Evolutionary conservation across 192 early-diverging fungal genomes (phyloP).

Genomic region (Spinellus fusiger): DNA sequence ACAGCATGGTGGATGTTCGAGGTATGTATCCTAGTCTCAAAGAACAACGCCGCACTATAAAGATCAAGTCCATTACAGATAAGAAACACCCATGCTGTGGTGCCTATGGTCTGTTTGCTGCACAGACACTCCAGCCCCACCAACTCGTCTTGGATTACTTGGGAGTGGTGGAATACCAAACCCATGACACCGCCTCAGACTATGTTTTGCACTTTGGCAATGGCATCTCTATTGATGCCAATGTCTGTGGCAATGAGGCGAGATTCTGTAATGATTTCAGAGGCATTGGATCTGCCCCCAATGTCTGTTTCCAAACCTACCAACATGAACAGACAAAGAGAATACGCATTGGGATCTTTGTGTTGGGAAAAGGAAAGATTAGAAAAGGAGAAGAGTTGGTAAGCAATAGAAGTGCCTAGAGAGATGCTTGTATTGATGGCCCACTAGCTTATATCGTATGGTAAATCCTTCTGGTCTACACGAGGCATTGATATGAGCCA

Average conservation of each 20-base stretch:
- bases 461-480: too few species aligned
- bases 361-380: slow-evolving; percentile 27
- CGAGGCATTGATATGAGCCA: too few species aligned
- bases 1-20: slow-evolving; percentile 20
- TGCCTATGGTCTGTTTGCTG: slow-evolving; percentile 32
- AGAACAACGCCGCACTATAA: slow-evolving; percentile 21
- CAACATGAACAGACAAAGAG: slow-evolving; percentile 23
- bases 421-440: too few species aligned
- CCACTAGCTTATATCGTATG: too few species aligned
- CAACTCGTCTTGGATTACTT: slow-evolving; percentile 35
- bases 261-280: slow-evolving; percentile 37
- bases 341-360: slow-evolving; percentile 35
- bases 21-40: slow-evolving; percentile 20
- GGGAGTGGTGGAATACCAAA: slow-evolving; percentile 29
- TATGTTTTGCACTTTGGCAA: slow-evolving; percentile 31
- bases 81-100: slow-evolving; percentile 33
- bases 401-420: too few species aligned
- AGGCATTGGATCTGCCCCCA: slow-evolving; percentile 26
- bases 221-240: slow-evolving; percentile 35
- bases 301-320: slow-evolving; percentile 37
- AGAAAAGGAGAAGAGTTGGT: slow-evolving; percentile 37
- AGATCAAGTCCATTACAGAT: slow-evolving; percentile 32
- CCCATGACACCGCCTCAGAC: slow-evolving; percentile 31
- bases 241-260: slow-evolving; percentile 32
- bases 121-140: slow-evolving; percentile 22